Percentiles rank a stretch among this genome's conserved stretches.
phyloP scores from a whole-genome alignment of 306 rosid species.

The Rosa persica region DNA sequence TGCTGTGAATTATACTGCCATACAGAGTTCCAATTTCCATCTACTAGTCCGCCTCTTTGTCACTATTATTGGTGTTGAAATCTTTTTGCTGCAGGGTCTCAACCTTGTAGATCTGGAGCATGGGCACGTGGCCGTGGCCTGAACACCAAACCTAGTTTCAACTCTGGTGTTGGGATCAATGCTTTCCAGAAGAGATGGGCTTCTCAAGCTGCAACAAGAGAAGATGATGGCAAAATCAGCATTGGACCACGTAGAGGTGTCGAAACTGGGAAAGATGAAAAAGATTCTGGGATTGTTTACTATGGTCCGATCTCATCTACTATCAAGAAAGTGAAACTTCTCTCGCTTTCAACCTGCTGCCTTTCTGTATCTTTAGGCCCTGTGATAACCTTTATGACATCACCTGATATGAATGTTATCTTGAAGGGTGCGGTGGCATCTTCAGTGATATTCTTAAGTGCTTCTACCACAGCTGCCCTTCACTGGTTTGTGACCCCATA shows the following conservation, averaged over 20 bases:
- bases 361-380: constrained; percentile 90
- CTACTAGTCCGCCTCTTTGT: background rate
- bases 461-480: constrained; percentile 66
- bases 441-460: constrained; percentile 72
- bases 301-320: constrained; percentile 82
- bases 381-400: constrained; percentile 89
- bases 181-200: constrained; percentile 66
- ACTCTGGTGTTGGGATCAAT: constrained; percentile 25
- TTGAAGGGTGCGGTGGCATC: constrained; percentile 90
- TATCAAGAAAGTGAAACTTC: constrained; percentile 84
- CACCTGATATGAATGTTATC: constrained; percentile 88
- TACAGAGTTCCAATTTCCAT: background rate
- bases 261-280: constrained; percentile 47
- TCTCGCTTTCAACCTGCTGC: constrained; percentile 94
- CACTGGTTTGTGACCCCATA: constrained; percentile 92
- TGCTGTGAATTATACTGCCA: background rate
- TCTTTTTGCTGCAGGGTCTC: constrained; percentile 50
- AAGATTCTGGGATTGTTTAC: constrained; percentile 59
- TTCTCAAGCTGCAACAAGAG: constrained; percentile 50
- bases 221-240: constrained; percentile 74
- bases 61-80: background rate
- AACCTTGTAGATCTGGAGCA: constrained; percentile 38
- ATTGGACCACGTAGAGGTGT: constrained; percentile 68
- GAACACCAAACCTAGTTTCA: constrained; percentile 30
- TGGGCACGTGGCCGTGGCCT: constrained; percentile 20